Percentiles rank a stretch among this genome's conserved stretches.
Evolutionary conservation across 208 protist species (phyloP).

Genomic region (Perkinsela sp.): DNA sequence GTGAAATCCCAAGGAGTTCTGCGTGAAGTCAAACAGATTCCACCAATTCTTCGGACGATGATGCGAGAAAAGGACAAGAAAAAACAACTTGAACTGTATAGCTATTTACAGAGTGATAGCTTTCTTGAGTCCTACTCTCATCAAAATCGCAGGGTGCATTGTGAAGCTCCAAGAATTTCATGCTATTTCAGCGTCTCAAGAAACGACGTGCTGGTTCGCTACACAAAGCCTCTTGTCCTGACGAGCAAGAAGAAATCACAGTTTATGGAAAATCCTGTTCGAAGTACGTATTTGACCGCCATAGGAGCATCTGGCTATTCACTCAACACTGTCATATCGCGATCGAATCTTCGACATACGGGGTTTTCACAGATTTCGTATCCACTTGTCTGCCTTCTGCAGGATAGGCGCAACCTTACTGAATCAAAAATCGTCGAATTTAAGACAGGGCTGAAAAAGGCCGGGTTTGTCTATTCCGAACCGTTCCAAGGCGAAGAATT

Average conservation of each 20-base stretch:
- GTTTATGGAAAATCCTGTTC: background rate
- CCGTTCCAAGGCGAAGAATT: background rate
- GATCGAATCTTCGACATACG: background rate
- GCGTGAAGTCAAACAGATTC: background rate
- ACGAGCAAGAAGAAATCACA: background rate
- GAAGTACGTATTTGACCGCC: background rate
- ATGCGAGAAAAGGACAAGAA: background rate
- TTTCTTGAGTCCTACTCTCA: background rate
- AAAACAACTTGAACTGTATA: background rate
- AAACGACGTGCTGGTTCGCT: background rate
- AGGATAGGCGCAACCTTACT: background rate
- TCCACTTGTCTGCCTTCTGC: background rate
- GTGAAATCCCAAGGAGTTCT: background rate
- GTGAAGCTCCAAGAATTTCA: background rate
- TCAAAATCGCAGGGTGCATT: background rate
- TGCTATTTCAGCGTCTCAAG: background rate
- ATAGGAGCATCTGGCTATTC: background rate
- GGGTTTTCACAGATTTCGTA: background rate
- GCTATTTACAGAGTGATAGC: background rate
- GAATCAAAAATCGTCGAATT: background rate
- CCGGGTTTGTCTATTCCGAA: background rate
- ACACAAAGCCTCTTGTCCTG: background rate
- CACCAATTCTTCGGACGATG: background rate
- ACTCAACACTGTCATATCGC: background rate
- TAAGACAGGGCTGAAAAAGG: background rate